Evolutionary conservation across 2,329 filamentous ascomycete genomes (phyloP).

Genomic region (Aspergillus sp.): DNA sequence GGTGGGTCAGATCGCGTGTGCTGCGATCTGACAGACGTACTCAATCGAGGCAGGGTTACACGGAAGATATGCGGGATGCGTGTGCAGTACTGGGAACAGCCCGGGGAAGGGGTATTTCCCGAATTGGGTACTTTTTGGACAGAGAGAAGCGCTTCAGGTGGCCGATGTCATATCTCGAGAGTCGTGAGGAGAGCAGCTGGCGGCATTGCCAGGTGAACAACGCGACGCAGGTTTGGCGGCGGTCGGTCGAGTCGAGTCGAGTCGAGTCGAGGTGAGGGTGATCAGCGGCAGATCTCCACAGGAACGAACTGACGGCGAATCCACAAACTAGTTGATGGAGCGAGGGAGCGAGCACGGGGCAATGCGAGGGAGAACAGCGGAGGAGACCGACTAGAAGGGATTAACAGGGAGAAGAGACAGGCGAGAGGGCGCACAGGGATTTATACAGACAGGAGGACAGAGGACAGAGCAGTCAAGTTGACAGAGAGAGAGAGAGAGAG

Average conservation of each 20-base stretch:
- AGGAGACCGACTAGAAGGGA: slow-evolving; percentile 1
- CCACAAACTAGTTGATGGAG: background rate
- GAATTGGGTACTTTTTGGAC: background rate
- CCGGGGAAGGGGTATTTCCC: too few relatives aligned
- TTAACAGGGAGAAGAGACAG: background rate
- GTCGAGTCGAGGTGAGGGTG: slow-evolving; percentile 1
- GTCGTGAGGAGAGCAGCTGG: too few relatives aligned
- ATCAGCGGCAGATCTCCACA: too few relatives aligned
- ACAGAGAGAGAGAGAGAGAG: too few relatives aligned
- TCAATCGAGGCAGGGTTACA: slow-evolving; percentile 35
- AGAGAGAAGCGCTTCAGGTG: too few relatives aligned
- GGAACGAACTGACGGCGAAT: too few relatives aligned
- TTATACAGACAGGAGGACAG: slow-evolving; percentile 1
- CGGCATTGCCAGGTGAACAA: background rate
- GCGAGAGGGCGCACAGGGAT: background rate
- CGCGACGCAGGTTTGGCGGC: slow-evolving; percentile 2
- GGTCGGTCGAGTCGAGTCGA: slow-evolving; percentile 7
- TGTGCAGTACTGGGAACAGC: too few relatives aligned
- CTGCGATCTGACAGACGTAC: slow-evolving; percentile 16
- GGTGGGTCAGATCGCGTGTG: slow-evolving; percentile 30
- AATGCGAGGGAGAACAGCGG: background rate
- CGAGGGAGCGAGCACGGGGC: background rate
- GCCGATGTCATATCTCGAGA: too few relatives aligned
- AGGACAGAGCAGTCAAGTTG: too few relatives aligned
- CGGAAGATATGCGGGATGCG: too few relatives aligned